Evolutionary conservation across 2,329 filamentous ascomycete species (phyloP), one percentile per base, ranked within the genome.

Genomic region (Monosporascus sp.): DNA sequence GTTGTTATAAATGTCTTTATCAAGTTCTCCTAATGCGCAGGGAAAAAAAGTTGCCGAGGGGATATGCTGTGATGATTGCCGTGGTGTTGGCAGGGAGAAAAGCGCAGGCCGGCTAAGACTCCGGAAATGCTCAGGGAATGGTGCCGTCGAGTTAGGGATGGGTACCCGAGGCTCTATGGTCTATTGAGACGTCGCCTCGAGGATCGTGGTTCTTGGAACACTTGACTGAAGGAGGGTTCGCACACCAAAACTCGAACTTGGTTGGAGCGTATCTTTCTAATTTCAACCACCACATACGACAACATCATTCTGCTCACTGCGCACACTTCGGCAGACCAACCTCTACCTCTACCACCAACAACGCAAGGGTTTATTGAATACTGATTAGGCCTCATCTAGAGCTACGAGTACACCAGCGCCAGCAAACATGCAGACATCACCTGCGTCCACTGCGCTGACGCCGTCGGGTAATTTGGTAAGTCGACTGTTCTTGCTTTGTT

Each of bases 381-480:
- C 39, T 57, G 51, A 48, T 49, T 17, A 39, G 44, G 31, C 50
- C 51, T 45, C 46, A 41, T 37, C 15, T 58, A 62, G 62, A 51
- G 52, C 55, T 37, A 54, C 51, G 50, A 59, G 52, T 50, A 51
- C 51, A 37, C 37, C 15, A 48, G 36, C 51, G 36, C 48, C 54
- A 50, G n/a, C 48, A 27, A 27, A 17, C 5, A 59, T 60, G 59
- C 58, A 58, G 52, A n/a, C 51, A 18, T 68, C 64, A n/a, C 65
- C 65, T 22, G 64, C 64, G 22, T 65, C 65, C 37, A 63, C 65
- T 53, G 63, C 63, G 49, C 62, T 65, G 14, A 66, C 57, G 7
- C 52, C 64, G 2, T 67, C 65, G 15, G 65, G 65, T 22, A 65
- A 62, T 47, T 47, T 68, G 60, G 65, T 68, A 61, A 55, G 65